These are phyloP conservation scores for Dissophora globulifera DNA, from an alignment of 192 early-diverging fungal species.

Conservation along the genomic window DNA sequence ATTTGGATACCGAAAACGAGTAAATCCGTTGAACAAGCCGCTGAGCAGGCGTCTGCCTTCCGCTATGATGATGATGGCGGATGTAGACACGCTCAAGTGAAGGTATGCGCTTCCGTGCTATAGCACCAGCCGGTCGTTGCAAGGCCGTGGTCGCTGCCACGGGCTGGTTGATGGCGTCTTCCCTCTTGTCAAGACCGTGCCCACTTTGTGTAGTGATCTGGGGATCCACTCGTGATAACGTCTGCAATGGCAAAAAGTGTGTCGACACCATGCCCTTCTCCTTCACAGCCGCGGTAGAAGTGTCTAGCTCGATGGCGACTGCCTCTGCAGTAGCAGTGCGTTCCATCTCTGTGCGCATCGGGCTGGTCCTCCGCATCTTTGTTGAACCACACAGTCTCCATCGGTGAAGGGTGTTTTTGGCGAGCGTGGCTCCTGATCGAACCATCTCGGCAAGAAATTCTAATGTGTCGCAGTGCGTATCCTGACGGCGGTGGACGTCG, in stretches of 20 bases:
- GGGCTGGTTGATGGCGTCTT: too few species aligned
- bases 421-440: not conserved
- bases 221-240: not conserved
- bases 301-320: too few species aligned
- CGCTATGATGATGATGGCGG: not conserved
- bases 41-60: not conserved
- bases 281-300: not conserved
- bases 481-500: not conserved
- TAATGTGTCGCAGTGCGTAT: not conserved
- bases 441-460: not conserved
- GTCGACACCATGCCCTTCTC: constrained; percentile 24
- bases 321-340: too few species aligned
- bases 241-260: constrained; percentile 10
- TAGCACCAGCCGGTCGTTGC: too few species aligned
- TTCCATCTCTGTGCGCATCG: not conserved
- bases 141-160: too few species aligned
- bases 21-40: constrained; percentile 10
- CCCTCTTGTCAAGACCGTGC: not conserved
- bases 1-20: constrained; percentile 18
- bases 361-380: not conserved
- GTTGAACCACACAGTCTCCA: not conserved
- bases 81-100: not conserved
- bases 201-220: not conserved
- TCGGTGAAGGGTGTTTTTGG: not conserved
- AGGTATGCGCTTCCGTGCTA: too few species aligned